These are phyloP conservation scores for Solanum megistacrolobum DNA, from an alignment of 257 asterid genomes.

Conservation along the genomic window DNA sequence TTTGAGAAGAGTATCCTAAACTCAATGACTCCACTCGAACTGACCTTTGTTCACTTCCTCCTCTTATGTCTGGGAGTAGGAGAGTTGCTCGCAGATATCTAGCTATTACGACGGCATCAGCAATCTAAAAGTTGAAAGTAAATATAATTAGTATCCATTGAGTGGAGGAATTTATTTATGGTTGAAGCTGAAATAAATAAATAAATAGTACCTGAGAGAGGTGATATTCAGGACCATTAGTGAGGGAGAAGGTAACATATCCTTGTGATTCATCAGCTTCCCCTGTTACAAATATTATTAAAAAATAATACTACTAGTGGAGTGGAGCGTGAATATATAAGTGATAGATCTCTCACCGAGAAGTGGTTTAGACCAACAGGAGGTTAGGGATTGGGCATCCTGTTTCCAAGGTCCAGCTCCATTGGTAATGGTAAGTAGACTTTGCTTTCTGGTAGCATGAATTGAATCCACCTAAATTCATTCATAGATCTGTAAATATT, in stretches of 20 bases:
- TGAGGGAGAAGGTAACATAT: constrained; percentile 73
- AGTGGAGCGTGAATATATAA: no score
- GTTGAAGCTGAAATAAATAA: neutral
- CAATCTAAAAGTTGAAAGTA: constrained; percentile 36
- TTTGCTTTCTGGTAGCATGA: neutral
- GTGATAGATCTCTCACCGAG: constrained; percentile 29
- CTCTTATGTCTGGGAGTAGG: constrained; percentile 89
- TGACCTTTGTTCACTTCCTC: constrained; percentile 77
- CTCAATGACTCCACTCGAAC: neutral
- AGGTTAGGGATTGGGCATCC: constrained; percentile 56
- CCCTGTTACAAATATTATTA: constrained; percentile 28
- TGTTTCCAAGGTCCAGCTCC: constrained; percentile 40
- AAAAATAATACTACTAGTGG: no score
- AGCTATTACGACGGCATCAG: constrained; percentile 95
- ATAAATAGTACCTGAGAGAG: constrained; percentile 63
- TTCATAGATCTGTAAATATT: neutral
- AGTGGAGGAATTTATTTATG: neutral
- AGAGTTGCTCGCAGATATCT: constrained; percentile 83
- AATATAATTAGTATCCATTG: neutral
- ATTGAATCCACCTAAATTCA: neutral
- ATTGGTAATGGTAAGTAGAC: neutral
- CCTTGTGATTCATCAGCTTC: constrained; percentile 70
- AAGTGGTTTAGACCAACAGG: constrained; percentile 80
- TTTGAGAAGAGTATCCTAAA: no score
- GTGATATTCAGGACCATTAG: constrained; percentile 98